phyloP scores from a whole-genome alignment of 306 rosid species.

The Glycine latifolia region DNA sequence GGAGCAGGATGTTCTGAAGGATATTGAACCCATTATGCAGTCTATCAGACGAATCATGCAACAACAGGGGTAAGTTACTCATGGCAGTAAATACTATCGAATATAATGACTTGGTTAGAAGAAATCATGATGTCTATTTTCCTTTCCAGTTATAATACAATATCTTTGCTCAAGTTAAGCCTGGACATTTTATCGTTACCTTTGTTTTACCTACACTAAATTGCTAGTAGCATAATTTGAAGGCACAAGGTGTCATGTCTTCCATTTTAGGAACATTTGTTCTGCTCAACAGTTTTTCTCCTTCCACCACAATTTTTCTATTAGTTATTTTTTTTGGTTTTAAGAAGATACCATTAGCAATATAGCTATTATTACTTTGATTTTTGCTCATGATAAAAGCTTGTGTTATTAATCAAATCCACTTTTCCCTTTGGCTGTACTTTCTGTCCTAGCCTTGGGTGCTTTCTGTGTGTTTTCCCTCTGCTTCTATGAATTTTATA shows the following conservation, averaged over 20 bases:
- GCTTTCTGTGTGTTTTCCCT: neutral
- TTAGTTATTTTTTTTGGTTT: neutral
- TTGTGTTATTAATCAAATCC: constrained; percentile 19
- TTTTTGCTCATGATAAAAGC: constrained; percentile 9
- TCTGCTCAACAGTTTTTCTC: constrained; percentile 32
- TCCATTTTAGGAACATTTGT: constrained; percentile 29
- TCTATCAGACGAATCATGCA: constrained; percentile 81
- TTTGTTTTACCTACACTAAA: constrained; percentile 9
- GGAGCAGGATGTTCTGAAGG: constrained; percentile 72
- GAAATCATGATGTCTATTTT: neutral
- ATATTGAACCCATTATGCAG: constrained; percentile 69
- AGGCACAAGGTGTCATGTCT: too few species aligned
- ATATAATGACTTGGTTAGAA: neutral
- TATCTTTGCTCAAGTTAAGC: constrained; percentile 2
- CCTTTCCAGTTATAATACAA: neutral
- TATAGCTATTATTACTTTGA: constrained; percentile 31
- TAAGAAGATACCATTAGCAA: constrained; percentile 15
- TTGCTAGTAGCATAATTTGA: constrained; percentile 27
- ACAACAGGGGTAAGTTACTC: constrained; percentile 74
- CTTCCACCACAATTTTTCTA: neutral
- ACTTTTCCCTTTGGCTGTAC: neutral
- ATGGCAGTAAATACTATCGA: neutral
- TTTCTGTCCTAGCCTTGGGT: neutral
- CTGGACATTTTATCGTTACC: constrained; percentile 1
- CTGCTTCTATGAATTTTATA: constrained; percentile 10